Base-by-base conservation (phyloP, 1,139 yeast genomes). In the Suhomyces panamericanus region DNA sequence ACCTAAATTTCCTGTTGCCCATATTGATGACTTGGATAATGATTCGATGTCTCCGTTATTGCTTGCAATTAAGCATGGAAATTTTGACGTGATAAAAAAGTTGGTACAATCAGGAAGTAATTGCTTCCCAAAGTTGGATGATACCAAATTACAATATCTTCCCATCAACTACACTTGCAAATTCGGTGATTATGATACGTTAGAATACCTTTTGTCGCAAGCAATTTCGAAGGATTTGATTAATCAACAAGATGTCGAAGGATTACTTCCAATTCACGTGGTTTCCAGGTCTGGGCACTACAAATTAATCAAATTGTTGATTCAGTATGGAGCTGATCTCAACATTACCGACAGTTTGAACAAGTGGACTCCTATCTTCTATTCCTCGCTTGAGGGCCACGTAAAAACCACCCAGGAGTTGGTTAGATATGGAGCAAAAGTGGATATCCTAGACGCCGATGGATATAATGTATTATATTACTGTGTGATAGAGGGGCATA, bases 401-500 rank as follows among this genome's bases (percentile, higher is more conserved):
- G 77, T 77, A 4, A 68, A 75, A 38, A 82, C 95, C 2, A 85
- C 95, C 0, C 77, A 76, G 49, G 88, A 82, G 41, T 73, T 93
- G 45, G 77, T 93, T 13, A 78, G 78, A 29, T 79, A 75, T 44
- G 90, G 93, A 4, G 96, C 97, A 0, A 78, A 80, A 47, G 75
- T 85, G 43, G 79, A 80, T 49, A 64, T 86, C 15, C 73, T 81
- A n/a, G 99, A 93, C 64, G 95, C 85, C 49, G 89, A 89, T 52
- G 89, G 93, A 2, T 80, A 79, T 55, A 81, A 86, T 46, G 96
- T 96, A 0, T 68, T 91, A 39, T 93, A 87, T 61, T 88, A 91
- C 60, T 93, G 98, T 38, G 87, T 91, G 26, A 88, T 96, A 78
- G 97, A 91, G 62, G 98, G 99, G 13, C 93, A 90, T 59, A 81